Evolutionary conservation across 2,329 filamentous ascomycete genomes (phyloP), one percentile per base, ranked within the genome.

Genomic region (Fusarium sororula): DNA sequence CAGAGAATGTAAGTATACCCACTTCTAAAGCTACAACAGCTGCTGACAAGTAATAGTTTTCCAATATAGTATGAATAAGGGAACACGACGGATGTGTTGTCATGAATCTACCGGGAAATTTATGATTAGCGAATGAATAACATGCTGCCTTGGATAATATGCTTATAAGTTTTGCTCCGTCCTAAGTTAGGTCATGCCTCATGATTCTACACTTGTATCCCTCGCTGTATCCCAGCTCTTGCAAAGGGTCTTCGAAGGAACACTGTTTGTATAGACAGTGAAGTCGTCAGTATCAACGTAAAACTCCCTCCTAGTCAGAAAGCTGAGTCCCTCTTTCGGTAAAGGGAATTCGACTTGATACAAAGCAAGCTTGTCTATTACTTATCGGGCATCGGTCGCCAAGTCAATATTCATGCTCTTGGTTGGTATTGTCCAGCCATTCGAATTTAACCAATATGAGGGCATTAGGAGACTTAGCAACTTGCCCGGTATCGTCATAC

Each of bases 1-100:
- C 84, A 7, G 88, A 89, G 24, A 85, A 83, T 79, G 87, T 89
- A 63, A 79, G 66, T 44, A 6, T 17, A 10, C 17, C 12, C 18
- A n/a, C 15, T 20, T 26, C 15, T 32, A n/a, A 17, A 32, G 8
- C 13, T 10, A 18, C 28, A 13, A 12, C 22, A 41, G 30, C 32
- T 15, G 42, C 60, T 75, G 26, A 75, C 22, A 26, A n/a, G 15
- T 22, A 13, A 18, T 6, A 75, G 73, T 75, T 75, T 59, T 61
- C 63, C 7, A 72, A 48, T 15, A n/a, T 74, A 30, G 45, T 37
- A 39, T 75, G 30, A 68, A 51, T 14, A 22, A 18, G n/a, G 14
- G 10, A n/a, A 45, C 17, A n/a, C 12, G 26, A 28, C 32, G 18
- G 20, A 22, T 42, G 66, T 12, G 42, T 22, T 64, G 18, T 35